These are phyloP conservation scores for Monosporozyma unispora DNA, from an alignment of 805 yeast genomes.

Conservation along the genomic window DNA sequence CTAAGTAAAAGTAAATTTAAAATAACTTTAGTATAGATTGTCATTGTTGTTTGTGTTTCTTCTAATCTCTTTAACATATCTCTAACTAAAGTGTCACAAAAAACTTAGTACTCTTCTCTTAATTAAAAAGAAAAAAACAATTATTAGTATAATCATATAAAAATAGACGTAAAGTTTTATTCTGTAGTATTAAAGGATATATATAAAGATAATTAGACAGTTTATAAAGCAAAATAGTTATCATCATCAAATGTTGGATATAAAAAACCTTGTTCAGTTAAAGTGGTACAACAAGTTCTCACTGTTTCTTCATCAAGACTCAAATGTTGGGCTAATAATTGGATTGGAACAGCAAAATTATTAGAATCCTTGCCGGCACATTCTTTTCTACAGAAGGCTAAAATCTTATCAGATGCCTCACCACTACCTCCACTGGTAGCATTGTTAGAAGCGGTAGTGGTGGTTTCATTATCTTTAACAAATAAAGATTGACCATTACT, in stretches of 20 bases:
- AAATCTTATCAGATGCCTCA: conserved; percentile 36
- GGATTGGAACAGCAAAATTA: conserved; percentile 63
- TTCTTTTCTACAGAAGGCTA: conserved; percentile 41
- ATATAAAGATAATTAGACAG: neutral
- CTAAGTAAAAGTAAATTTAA: neutral
- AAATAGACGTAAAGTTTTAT: too few relatives aligned
- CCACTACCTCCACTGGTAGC: conserved; percentile 20
- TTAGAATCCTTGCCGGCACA: conserved; percentile 41
- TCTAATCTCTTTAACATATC: too few relatives aligned
- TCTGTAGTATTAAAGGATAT: neutral
- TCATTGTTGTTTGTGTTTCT: too few relatives aligned
- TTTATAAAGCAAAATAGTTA: conserved; percentile 42
- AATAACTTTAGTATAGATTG: neutral
- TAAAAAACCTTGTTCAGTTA: conserved; percentile 60
- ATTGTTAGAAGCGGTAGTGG: conserved; percentile 14
- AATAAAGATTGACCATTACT: conserved; percentile 31
- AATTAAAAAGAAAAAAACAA: too few relatives aligned
- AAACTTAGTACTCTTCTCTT: neutral
- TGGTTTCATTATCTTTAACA: conserved; percentile 33
- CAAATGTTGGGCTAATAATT: conserved; percentile 49
- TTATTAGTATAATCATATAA: too few relatives aligned
- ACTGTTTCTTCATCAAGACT: conserved; percentile 42
- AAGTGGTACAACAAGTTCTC: conserved; percentile 39
- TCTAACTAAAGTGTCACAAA: neutral
- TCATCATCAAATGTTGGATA: conserved; percentile 64